These are phyloP conservation scores for Cryptococcus sp. DNA, from an alignment of 1,284 basidiomycete genomes.

Conservation along the genomic window DNA sequence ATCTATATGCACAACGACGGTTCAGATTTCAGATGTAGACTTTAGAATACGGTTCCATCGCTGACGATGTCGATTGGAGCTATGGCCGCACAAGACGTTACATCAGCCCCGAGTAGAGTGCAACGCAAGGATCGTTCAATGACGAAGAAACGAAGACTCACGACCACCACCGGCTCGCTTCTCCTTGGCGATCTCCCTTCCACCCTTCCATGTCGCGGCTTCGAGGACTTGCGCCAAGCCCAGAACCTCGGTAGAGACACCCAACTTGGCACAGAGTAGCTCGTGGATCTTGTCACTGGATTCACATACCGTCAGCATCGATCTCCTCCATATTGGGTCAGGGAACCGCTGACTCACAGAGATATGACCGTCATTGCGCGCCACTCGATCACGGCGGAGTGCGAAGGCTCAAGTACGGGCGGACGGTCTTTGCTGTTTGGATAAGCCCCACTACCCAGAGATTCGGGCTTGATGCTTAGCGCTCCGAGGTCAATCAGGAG, in stretches of 20 bases:
- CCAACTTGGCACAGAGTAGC: slow-evolving; percentile 65
- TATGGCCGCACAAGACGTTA: slow-evolving; percentile 1
- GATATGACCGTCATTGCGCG: slow-evolving; percentile 89
- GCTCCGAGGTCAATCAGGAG: slow-evolving; percentile 82
- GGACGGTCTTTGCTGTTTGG: slow-evolving; percentile 45
- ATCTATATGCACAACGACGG: too few species aligned
- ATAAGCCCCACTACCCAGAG: slow-evolving; percentile 42
- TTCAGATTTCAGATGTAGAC: neutral
- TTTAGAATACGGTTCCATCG: slow-evolving; percentile 39
- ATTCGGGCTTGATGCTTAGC: slow-evolving; percentile 59
- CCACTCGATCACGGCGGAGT: slow-evolving; percentile 94
- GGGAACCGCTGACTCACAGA: slow-evolving; percentile 61
- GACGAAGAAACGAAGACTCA: slow-evolving; percentile 13
- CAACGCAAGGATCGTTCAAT: neutral
- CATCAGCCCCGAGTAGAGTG: neutral
- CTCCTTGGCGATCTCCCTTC: slow-evolving; percentile 80
- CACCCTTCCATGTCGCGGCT: slow-evolving; percentile 94
- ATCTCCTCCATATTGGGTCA: neutral
- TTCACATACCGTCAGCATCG: neutral
- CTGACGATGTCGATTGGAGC: slow-evolving; percentile 43
- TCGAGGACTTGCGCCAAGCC: slow-evolving; percentile 86
- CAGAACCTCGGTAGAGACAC: slow-evolving; percentile 54
- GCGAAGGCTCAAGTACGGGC: slow-evolving; percentile 66
- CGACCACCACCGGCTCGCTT: slow-evolving; percentile 73
- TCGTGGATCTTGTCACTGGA: slow-evolving; percentile 76